phyloP scores from a whole-genome alignment of 2,329 filamentous ascomycete genomes.

The Exophiala bonariae region DNA sequence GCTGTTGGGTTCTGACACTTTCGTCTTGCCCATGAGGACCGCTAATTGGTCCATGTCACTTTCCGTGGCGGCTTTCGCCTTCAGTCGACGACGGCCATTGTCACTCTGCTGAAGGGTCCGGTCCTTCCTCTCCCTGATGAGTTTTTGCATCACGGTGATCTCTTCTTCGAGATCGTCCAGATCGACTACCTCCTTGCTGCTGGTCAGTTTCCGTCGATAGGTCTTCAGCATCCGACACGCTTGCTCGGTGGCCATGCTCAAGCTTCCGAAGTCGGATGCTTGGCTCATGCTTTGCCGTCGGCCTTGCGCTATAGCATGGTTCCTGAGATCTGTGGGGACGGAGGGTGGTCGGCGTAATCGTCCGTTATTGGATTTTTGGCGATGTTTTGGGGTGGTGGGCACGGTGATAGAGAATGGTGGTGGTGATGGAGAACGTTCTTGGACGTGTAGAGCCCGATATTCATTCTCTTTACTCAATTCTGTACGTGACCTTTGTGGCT shows the following conservation, averaged over 20 bases:
- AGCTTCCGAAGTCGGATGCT: slow-evolving; percentile 45
- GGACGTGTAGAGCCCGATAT: not conserved
- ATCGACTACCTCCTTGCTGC: slow-evolving; percentile 46
- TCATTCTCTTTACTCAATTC: slow-evolving; percentile 14
- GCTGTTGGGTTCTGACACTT: slow-evolving; percentile 6
- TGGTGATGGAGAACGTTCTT: slow-evolving; percentile 25
- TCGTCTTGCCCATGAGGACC: slow-evolving; percentile 16
- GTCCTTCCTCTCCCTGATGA: slow-evolving; percentile 39
- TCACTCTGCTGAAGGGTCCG: not conserved
- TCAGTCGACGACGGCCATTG: not conserved
- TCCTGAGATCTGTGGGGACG: slow-evolving; percentile 50
- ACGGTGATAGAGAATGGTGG: slow-evolving; percentile 10
- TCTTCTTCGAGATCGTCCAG: slow-evolving; percentile 59
- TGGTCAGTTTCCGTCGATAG: slow-evolving; percentile 57
- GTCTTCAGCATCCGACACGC: slow-evolving; percentile 57
- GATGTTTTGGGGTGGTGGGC: slow-evolving; percentile 29
- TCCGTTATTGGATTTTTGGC: slow-evolving; percentile 36
- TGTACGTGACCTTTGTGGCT: slow-evolving; percentile 28
- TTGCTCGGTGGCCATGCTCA: slow-evolving; percentile 57
- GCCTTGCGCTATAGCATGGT: slow-evolving; percentile 41
- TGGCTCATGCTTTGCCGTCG: slow-evolving; percentile 26
- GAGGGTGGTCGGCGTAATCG: slow-evolving; percentile 37
- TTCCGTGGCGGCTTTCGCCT: slow-evolving; percentile 15
- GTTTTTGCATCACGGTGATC: slow-evolving; percentile 49
- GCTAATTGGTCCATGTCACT: slow-evolving; percentile 20